Percentiles rank a stretch among this genome's conserved stretches.
Evolutionary conservation across 2,329 filamentous ascomycete species (phyloP).

Genomic region (Rutstroemia sp.): DNA sequence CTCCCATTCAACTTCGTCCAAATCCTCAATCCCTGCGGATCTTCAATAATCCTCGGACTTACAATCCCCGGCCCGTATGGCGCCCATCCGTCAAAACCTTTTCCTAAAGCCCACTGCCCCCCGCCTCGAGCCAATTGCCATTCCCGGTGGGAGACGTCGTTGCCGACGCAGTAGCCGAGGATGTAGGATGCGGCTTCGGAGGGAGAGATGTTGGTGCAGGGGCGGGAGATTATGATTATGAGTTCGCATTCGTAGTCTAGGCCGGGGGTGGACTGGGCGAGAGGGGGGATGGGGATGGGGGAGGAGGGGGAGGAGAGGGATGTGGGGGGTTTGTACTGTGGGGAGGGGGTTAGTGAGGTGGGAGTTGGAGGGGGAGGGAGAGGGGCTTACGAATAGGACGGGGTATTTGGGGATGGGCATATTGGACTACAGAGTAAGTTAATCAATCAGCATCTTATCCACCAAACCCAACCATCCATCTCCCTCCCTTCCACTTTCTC

Average conservation of each 20-base stretch:
- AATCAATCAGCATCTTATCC: not conserved
- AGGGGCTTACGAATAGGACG: slow-evolving; percentile 48
- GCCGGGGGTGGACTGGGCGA: slow-evolving; percentile 50
- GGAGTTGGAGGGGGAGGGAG: slow-evolving; percentile 18
- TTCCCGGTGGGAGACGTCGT: slow-evolving; percentile 74
- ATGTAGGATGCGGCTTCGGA: too few species aligned
- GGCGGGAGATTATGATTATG: slow-evolving; percentile 63
- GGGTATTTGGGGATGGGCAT: slow-evolving; percentile 65
- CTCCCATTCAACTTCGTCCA: slow-evolving; percentile 52
- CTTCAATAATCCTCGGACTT: slow-evolving; percentile 42
- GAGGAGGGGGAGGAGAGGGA: slow-evolving; percentile 57
- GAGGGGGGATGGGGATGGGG: slow-evolving; percentile 55
- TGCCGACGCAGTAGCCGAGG: slow-evolving; percentile 66
- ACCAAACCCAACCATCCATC: not conserved
- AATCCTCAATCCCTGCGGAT: slow-evolving; percentile 51
- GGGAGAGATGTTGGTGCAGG: slow-evolving; percentile 58
- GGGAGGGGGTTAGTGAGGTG: not conserved
- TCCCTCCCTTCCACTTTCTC: not conserved
- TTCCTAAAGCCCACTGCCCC: slow-evolving; percentile 64
- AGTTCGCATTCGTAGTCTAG: slow-evolving; percentile 79
- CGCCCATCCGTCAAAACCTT: slow-evolving; percentile 70
- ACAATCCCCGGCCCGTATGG: slow-evolving; percentile 68
- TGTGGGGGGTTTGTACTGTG: slow-evolving; percentile 56
- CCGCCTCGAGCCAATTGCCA: slow-evolving; percentile 65
- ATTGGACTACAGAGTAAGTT: slow-evolving; percentile 39